Conservation (phyloP, 805 yeast genomes). For the Lipomyces sp. region DNA sequence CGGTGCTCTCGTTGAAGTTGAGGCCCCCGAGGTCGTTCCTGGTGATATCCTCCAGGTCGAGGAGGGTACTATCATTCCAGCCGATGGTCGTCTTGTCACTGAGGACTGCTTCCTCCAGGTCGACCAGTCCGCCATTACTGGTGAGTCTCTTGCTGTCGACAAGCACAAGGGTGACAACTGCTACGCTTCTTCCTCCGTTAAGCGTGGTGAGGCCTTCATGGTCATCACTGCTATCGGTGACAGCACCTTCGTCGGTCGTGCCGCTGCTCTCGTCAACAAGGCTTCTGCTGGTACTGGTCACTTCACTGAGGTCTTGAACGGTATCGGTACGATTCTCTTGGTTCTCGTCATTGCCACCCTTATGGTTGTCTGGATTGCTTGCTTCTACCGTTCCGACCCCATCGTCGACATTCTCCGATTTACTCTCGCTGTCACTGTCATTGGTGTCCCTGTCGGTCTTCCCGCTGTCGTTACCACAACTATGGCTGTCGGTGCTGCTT, state of each 20-base stretch:
- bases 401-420: conserved; percentile 88
- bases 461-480: conserved; percentile 98
- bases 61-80: conserved; percentile 91
- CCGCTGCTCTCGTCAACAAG: conserved; percentile 94
- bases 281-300: conserved; percentile 94
- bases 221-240: conserved; percentile 95
- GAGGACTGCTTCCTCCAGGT: conserved; percentile 86
- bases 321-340: conserved; percentile 91
- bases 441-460: conserved; percentile 98
- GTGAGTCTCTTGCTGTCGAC: conserved; percentile 96
- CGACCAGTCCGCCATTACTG: conserved; percentile 96
- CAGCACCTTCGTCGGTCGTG: conserved; percentile 94
- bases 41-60: conserved; percentile 93
- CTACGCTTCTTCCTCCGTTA: conserved; percentile 92
- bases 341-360: conserved; percentile 87
- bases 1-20: conserved; percentile 74
- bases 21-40: conserved; percentile 86
- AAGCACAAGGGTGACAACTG: conserved; percentile 84
- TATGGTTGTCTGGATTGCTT: conserved; percentile 87
- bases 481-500: conserved; percentile 99
- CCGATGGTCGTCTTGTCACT: conserved; percentile 88
- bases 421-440: conserved; percentile 93
- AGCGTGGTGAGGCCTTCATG: conserved; percentile 95
- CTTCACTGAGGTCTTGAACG: conserved; percentile 96
- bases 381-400: conserved; percentile 89